These are phyloP conservation scores for Sporothrix pseudoabietina DNA, from an alignment of 2,329 filamentous ascomycete genomes.

Conservation along the genomic window DNA sequence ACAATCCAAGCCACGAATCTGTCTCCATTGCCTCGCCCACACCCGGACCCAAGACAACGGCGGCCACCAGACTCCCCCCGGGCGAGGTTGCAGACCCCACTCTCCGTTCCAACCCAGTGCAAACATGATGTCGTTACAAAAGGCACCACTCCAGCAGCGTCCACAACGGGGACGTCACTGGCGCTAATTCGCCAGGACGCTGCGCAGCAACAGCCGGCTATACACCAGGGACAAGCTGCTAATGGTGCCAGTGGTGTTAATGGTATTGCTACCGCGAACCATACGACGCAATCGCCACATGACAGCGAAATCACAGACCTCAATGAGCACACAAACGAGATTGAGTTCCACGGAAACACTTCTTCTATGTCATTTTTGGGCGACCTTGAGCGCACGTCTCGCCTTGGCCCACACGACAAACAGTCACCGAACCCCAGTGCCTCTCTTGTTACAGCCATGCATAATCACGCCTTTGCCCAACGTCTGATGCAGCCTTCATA, in stretches of 20 bases:
- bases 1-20: not conserved
- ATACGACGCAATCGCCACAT: not conserved
- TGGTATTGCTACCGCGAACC: not conserved
- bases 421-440: not conserved
- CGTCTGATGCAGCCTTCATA: not conserved
- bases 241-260: not conserved
- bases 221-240: not conserved
- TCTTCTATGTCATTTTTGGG: not conserved
- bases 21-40: not conserved
- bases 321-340: not conserved
- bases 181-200: not conserved
- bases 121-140: not conserved
- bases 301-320: constrained; percentile 9
- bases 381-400: not conserved
- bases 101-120: not conserved
- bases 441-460: not conserved
- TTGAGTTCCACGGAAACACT: not conserved
- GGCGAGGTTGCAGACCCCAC: not conserved
- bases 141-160: not conserved
- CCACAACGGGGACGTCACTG: not conserved
- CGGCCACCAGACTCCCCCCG: not conserved
- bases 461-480: not conserved
- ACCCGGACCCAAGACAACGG: not conserved
- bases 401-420: not conserved
- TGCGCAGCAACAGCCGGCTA: not conserved